Conservation (phyloP, 495 filamentous ascomycete genomes). For the Aspergillus asperescens region DNA sequence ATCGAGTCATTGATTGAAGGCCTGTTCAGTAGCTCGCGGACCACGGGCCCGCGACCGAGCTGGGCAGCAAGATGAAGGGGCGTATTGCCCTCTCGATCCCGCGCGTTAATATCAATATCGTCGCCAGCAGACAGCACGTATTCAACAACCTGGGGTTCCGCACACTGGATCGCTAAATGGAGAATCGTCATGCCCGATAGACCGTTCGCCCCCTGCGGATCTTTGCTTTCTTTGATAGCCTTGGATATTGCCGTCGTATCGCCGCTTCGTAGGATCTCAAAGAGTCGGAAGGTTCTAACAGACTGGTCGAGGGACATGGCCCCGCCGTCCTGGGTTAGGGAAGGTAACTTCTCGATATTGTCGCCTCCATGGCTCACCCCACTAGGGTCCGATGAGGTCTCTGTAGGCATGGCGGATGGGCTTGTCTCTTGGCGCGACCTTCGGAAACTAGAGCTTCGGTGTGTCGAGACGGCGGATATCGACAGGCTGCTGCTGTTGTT, state of each 20-base stretch:
- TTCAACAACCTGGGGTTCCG: slow-evolving; percentile 92
- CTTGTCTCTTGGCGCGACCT: slow-evolving; percentile 26
- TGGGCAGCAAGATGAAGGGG: slow-evolving; percentile 83
- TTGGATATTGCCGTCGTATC: slow-evolving; percentile 87
- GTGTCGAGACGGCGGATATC: slow-evolving; percentile 20
- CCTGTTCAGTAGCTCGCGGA: slow-evolving; percentile 73
- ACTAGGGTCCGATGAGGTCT: slow-evolving; percentile 25
- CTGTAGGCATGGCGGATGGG: slow-evolving; percentile 22
- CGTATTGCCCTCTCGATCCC: slow-evolving; percentile 89
- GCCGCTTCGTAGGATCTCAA: slow-evolving; percentile 84
- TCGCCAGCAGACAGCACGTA: slow-evolving; percentile 72
- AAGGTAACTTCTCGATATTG: slow-evolving; percentile 31
- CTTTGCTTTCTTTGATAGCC: slow-evolving; percentile 69
- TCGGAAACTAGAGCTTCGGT: slow-evolving; percentile 31
- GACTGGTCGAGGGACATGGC: slow-evolving; percentile 80
- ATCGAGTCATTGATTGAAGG: slow-evolving; percentile 82
- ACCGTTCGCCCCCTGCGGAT: slow-evolving; percentile 35
- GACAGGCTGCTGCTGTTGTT: slow-evolving; percentile 23
- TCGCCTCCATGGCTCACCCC: slow-evolving; percentile 27
- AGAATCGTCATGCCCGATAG: slow-evolving; percentile 82
- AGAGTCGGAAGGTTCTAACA: slow-evolving; percentile 86
- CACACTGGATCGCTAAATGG: slow-evolving; percentile 95
- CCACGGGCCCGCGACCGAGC: slow-evolving; percentile 72
- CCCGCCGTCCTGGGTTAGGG: slow-evolving; percentile 28
- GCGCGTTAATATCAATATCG: slow-evolving; percentile 75